Base-by-base conservation (phyloP, 176 grass and related monocot species). In the Musa beccarii region DNA sequence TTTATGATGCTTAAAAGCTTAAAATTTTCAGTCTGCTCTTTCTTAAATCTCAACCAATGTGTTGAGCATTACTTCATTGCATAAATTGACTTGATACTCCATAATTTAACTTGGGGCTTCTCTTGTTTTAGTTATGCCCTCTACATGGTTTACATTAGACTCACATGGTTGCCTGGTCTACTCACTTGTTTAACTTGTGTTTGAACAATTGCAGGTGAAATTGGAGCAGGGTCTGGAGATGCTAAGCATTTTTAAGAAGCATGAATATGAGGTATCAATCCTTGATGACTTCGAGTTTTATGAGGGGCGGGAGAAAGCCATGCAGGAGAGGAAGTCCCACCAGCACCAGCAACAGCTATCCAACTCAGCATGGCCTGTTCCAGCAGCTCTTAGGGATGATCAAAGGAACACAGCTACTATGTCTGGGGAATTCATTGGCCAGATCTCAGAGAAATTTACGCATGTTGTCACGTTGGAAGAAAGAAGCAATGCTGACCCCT, bases 201-300 rank as follows among this genome's bases (percentile, higher is more conserved):
- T 54, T 1, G 55, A 2, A 56, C 9, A 57, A 25, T 11, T 80
- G 15, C 59, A 92, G 90, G 90, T 92, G 25, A 92, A 87, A 75
- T 70, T 92, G 71, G 87, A 92, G 55, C 90, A 92, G 79, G 87
- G 90, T 22, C 15, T 87, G 28, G 90, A 92, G 87, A 92, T 89
- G 64, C 17, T 92, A 59, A 83, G 74, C 49, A 92, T 92, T 67
- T 85, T 89, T 54, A 85, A 83, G 80, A 79, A 81, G 50, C 86
- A 92, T 53, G 81, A 89, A 16, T 84, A 84, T 69, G 84, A 87
- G 7, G 73, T 57, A 1, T 92, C 87, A 49, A 85, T 92, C 70
- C 87, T 92, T 29, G 90, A 92, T 8, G 90, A 92, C 66, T 92
- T 89, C 50, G 82, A 80, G 24, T 92, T 92, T 15, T 92, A 89